A percentile compares a stretch with the other conserved stretches of the same genome.
Conservation (phyloP, 1,139 yeast species). For the Candida gigantensis region DNA sequence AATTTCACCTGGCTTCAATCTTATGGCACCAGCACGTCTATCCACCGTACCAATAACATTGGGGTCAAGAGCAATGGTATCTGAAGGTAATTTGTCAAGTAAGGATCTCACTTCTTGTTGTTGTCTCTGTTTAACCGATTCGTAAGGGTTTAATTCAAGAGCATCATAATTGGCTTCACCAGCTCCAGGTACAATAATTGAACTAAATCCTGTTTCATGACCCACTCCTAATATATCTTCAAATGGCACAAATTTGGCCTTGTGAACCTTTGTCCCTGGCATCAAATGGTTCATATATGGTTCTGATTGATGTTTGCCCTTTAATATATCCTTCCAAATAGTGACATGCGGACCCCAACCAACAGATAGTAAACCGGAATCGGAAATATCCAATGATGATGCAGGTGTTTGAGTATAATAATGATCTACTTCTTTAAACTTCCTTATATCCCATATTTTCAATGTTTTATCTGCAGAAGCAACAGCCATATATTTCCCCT, state of each 20-base stretch:
- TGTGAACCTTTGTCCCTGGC: conserved; percentile 74
- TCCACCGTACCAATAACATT: conserved; percentile 83
- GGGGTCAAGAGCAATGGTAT: conserved; percentile 91
- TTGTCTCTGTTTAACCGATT: conserved; percentile 89
- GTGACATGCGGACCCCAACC: conserved; percentile 97
- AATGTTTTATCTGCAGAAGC: conserved; percentile 84
- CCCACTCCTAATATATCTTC: conserved; percentile 95
- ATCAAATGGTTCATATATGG: conserved; percentile 93
- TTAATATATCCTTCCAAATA: conserved; percentile 76
- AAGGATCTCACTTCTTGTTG: conserved; percentile 86
- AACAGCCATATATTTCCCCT: conserved; percentile 92
- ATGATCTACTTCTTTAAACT: conserved; percentile 71
- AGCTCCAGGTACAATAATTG: conserved; percentile 89
- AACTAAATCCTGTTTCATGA: conserved; percentile 73
- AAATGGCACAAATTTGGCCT: conserved; percentile 80
- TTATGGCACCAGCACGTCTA: conserved; percentile 58
- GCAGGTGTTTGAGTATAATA: conserved; percentile 88
- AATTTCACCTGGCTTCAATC: conserved; percentile 65
- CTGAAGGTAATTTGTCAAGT: conserved; percentile 87
- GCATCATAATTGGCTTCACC: conserved; percentile 99
- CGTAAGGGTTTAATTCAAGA: conserved; percentile 88
- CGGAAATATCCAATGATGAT: conserved; percentile 75
- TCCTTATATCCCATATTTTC: conserved; percentile 93
- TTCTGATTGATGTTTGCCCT: conserved; percentile 52
- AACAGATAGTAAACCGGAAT: conserved; percentile 81